Evolutionary conservation across 768 basidiomycete genomes (phyloP).

Genomic region (Obba rivulosa): DNA sequence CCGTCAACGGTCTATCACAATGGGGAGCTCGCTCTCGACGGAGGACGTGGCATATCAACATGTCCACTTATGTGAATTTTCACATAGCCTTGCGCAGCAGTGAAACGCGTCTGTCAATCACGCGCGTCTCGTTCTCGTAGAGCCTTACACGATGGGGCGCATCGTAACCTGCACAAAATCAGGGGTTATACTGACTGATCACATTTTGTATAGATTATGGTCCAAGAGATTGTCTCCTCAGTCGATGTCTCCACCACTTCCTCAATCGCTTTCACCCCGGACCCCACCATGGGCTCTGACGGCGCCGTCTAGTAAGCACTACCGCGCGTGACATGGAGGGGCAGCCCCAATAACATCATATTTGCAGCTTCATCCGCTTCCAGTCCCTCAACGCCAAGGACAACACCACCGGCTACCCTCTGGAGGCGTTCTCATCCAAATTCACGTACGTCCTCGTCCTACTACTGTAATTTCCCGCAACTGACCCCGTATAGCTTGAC

Average conservation of each 20-base stretch:
- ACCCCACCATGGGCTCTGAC: constrained; percentile 50
- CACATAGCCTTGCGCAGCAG: too few relatives aligned
- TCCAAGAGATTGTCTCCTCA: constrained; percentile 45
- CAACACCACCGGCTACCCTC: constrained; percentile 46
- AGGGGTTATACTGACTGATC: background rate
- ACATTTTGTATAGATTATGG: constrained; percentile 38
- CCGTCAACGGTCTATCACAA: too few relatives aligned
- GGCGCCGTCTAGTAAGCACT: constrained; percentile 46
- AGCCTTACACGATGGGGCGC: too few relatives aligned
- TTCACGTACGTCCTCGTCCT: constrained; percentile 51
- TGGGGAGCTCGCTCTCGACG: too few relatives aligned
- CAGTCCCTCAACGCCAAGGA: constrained; percentile 55
- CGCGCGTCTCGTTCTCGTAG: too few relatives aligned
- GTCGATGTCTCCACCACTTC: constrained; percentile 47
- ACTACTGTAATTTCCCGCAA: background rate
- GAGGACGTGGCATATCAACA: too few relatives aligned
- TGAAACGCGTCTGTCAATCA: too few relatives aligned
- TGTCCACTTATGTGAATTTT: too few relatives aligned
- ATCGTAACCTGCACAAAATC: too few relatives aligned
- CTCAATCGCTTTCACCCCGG: constrained; percentile 46
- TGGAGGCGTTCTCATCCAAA: constrained; percentile 71
- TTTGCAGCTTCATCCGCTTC: constrained; percentile 69
- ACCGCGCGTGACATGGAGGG: too few relatives aligned
- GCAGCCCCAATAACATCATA: background rate
- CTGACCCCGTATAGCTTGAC: constrained; percentile 40